Percentiles rank a stretch among this genome's conserved stretches.
Conservation (phyloP, 2,329 filamentous ascomycete genomes). For the Penicillium concentricum region DNA sequence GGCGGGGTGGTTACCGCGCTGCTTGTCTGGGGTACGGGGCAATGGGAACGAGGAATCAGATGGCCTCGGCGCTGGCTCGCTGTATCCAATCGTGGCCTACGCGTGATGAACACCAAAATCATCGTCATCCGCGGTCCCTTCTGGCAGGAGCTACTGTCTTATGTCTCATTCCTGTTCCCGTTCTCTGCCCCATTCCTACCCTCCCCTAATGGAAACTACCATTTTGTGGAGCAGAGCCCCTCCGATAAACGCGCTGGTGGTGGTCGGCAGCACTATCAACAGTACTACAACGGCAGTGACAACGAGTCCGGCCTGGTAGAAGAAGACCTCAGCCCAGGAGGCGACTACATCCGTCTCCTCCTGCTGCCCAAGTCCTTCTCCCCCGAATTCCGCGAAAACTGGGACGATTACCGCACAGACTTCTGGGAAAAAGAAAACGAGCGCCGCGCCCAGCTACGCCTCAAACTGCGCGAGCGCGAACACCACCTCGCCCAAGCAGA, state of each 20-base stretch:
- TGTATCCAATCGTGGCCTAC: constrained; percentile 82
- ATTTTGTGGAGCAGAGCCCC: constrained; percentile 66
- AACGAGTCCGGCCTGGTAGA: constrained; percentile 66
- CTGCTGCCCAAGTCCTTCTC: constrained; percentile 93
- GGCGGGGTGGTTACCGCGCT: constrained; percentile 83
- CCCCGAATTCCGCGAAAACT: constrained; percentile 90
- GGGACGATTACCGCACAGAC: constrained; percentile 89
- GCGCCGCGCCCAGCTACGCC: constrained; percentile 69
- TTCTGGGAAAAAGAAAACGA: constrained; percentile 99
- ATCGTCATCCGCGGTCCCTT: constrained; percentile 81
- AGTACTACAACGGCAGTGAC: constrained; percentile 56
- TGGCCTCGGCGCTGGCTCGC: constrained; percentile 92
- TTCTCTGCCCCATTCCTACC: constrained; percentile 67
- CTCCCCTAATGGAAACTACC: constrained; percentile 66
- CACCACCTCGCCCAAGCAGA: constrained; percentile 65
- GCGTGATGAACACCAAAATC: constrained; percentile 94
- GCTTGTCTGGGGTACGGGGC: constrained; percentile 89
- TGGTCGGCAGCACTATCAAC: constrained; percentile 35
- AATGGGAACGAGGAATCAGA: constrained; percentile 91
- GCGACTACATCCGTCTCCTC: constrained; percentile 87
- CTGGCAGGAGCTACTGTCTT: constrained; percentile 74
- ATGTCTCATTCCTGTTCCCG: constrained; percentile 73
- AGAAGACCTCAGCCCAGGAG: constrained; percentile 85
- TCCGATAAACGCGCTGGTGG: constrained; percentile 40
- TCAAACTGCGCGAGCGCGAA: constrained; percentile 68